Base-by-base conservation (phyloP, 2,329 filamentous ascomycete genomes). In the Grosmannia clavigera region DNA sequence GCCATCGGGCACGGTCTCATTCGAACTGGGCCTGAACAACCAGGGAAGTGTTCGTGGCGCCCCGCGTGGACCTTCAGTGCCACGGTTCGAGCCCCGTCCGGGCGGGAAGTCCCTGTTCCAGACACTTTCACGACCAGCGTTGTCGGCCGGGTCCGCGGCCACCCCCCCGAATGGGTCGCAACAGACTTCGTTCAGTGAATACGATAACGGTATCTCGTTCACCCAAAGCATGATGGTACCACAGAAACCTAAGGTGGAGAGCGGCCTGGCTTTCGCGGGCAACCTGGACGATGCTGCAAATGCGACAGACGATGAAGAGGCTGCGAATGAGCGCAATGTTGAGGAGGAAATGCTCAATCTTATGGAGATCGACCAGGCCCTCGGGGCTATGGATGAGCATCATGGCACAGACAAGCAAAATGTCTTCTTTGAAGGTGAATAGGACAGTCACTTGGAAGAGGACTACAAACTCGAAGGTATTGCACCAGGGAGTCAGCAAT, bases 291-390 rank as follows among this genome's bases (percentile, higher is more conserved):
- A 73, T 1, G 81, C 81, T 1, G 81, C 81, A 3, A 81, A 84
- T 60, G 70, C 73, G 7, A 72, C 73, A 27, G 75, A 78, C 40
- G 75, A 78, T 52, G 77, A 80, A 57, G 72, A 77, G 35, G 72
- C 73, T n/a, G 75, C 73, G 19, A 68, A 70, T 27, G 72, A 74
- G 31, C 73, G 81, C 38, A 76, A 84, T 60, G 74, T 83, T 14
- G 81, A 84, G 67, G 75, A 76, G 35, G 81, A 84, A 69, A 80
- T 84, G 75, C 73, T 86, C 65, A 82, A 85, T 67, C 82, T 86
- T 53, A 81, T 84, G 76, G 82, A 83, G 65, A 84, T 86, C 66
- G 83, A 86, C 65, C 78, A 81, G 61, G 80, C 78, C 56, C 69
- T 86, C 58, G 77, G 81, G 55, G 74, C 72, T 57, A 74, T 86